Evolutionary conservation across 202 grass and related monocot species (phyloP), one percentile per base, ranked within the genome.

Genomic region (Setaria viridis): DNA sequence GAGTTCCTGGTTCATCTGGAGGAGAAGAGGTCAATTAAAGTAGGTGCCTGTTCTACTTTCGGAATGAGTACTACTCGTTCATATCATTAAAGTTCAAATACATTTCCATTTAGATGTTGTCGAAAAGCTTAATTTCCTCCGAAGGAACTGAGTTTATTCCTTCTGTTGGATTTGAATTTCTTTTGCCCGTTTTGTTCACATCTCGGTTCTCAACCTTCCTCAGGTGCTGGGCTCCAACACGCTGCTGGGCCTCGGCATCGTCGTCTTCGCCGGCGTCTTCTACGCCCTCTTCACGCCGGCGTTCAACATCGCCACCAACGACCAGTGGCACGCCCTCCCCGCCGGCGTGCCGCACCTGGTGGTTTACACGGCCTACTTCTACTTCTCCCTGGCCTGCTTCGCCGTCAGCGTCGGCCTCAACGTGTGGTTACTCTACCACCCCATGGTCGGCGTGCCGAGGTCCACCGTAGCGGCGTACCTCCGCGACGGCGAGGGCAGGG

Each of bases 281-380:
- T 96, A 93, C 88, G 95, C 93, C 20, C 91, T 99, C 14, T 99
- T 96, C 84, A 67, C 94, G 39, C 97, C 97, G 9, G 88, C 90
- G 30, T 93, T 99, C 80, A 99, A 99, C 88, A 86, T 99, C 5
- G 92, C 97, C 1, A 99, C 93, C 9, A 99, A 99, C n/a, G 94
- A 99, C 62, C 97, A 99, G 53, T 94, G 88, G 88, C 94, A 90
- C 88, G 45, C 67, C 0, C 71, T 99, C 8, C 55, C 83, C 9
- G 33, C 82, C 32, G 92, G 90, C 15, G 85, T 87, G 5, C 97
- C 97, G 0, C 97, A 93, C 83, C 82, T 99, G n/a, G 92, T 88
- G 41, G 87, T 99, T 3, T 99, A 99, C 88, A 94, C 97, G 2
- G 93, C 97, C 59, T 99, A 60, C 97, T 99, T 99, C 85, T 90